Base-by-base conservation (phyloP, 495 filamentous ascomycete species). In the Penicillium riverlandense region DNA sequence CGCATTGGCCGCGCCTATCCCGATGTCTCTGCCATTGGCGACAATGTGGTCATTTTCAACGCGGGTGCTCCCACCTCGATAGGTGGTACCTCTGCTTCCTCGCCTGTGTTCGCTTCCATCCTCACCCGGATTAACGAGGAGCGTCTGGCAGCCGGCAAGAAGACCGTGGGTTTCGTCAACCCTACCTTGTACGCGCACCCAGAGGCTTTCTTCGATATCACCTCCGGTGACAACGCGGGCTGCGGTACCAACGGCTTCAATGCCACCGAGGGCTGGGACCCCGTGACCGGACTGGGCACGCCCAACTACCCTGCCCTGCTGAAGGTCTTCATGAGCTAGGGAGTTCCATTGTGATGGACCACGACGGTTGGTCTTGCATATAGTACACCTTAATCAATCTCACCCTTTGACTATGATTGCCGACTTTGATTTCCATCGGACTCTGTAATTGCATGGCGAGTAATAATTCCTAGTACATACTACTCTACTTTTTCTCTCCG, bases 1-100 rank as follows among this genome's bases (percentile, higher is more conserved):
- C 70, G 72, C 7, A 67, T 69, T 7, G 80, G 80, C 0, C 73
- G 84, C 16, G 83, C 69, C 4, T 84, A 76, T 46, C 83, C 84
- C 0, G 84, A 88, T 41, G 72, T 88, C 22, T 59, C 76, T 2
- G 82, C 82, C 16, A 69, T 80, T n/a, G 80, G 75, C n/a, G 77
- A 74, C 7, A 74, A 77, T 36, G 71, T 83, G 42, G 53, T 67
- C 13, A 62, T 77, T 35, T 71, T 63, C 29, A 60, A 67, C n/a
- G 48, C 54, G 12, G 74, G 71, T 2, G 11, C 58, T 3, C 63
- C 70, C 34, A 43, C 49, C 2, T 56, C 65, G 6, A 57, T 74
- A 34, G 75, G 73, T 11, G 79, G 81, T 9, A 82, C 81, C 11
- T 78, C 71, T 29, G 72, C 79, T n/a, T 72, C 78, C 13, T 58